Evolutionary conservation across 495 filamentous ascomycete species (phyloP).

Genomic region (Hypoxylon cercidicola): DNA sequence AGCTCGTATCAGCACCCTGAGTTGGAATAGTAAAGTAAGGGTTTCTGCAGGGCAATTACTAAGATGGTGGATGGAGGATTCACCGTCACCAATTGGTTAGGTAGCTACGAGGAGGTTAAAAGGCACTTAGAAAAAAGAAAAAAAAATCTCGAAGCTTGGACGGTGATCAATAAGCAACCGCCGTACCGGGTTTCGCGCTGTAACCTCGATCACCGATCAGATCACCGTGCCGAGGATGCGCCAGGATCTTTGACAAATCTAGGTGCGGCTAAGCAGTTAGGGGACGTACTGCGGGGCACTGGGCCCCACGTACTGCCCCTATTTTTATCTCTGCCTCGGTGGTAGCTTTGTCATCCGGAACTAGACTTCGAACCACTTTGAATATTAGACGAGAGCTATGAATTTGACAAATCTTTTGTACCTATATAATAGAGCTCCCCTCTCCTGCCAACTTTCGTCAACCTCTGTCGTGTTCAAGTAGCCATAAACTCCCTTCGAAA

Average conservation of each 20-base stretch:
- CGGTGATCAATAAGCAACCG: constrained; percentile 34
- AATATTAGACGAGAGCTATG: neutral
- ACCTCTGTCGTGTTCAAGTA: too few species aligned
- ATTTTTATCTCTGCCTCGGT: neutral
- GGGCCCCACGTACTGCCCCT: neutral
- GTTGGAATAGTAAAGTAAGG: constrained; percentile 2
- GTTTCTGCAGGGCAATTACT: constrained; percentile 17
- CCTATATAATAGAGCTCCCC: too few species aligned
- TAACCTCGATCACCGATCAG: neutral
- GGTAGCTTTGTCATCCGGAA: neutral
- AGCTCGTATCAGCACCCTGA: constrained; percentile 16
- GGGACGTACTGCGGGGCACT: neutral
- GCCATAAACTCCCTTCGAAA: too few species aligned
- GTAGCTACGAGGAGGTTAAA: neutral
- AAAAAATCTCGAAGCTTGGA: constrained; percentile 8
- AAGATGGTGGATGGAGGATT: constrained; percentile 23
- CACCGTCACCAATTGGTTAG: neutral
- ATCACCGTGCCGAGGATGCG: neutral
- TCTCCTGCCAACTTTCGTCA: too few species aligned
- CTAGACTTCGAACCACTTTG: too few species aligned
- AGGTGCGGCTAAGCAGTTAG: neutral
- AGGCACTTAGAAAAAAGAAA: neutral
- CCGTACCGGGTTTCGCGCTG: constrained; percentile 9
- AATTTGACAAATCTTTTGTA: neutral
- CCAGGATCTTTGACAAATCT: constrained; percentile 28